Conservation (phyloP, 768 basidiomycete species). For the Amanita jacksonii region DNA sequence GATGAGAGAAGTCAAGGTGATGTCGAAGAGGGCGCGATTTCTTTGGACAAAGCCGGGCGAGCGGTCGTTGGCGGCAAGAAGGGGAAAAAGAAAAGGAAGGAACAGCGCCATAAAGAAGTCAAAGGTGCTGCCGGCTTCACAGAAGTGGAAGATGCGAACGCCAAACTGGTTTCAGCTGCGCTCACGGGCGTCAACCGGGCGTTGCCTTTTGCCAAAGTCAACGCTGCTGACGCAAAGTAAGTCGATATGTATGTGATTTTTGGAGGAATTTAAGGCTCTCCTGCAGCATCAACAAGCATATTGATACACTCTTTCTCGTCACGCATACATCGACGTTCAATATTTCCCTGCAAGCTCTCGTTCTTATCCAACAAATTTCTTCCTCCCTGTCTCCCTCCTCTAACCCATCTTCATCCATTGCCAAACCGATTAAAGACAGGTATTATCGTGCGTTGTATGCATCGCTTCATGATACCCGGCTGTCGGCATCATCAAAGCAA, state of each 20-base stretch:
- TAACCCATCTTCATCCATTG: constrained; percentile 29
- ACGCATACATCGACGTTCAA: constrained; percentile 97
- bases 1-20: constrained; percentile 25
- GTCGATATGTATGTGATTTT: constrained; percentile 14
- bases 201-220: constrained; percentile 82
- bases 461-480: constrained; percentile 77
- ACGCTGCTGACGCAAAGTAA: constrained; percentile 56
- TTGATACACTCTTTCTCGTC: constrained; percentile 90
- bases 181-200: constrained; percentile 94
- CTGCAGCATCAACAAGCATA: constrained; percentile 69
- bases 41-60: constrained; percentile 25
- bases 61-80: constrained; percentile 23
- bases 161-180: constrained; percentile 80
- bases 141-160: constrained; percentile 72
- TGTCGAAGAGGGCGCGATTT: constrained; percentile 18
- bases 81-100: constrained; percentile 28
- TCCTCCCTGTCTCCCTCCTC: constrained; percentile 36
- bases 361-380: constrained; percentile 80
- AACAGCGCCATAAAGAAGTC: constrained; percentile 25
- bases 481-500: constrained; percentile 81
- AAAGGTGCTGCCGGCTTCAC: constrained; percentile 57
- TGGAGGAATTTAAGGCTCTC: background rate
- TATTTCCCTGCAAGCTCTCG: constrained; percentile 86
- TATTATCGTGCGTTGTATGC: constrained; percentile 83
- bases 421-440: constrained; percentile 47